Conservation (phyloP, 2,329 filamentous ascomycete species). For the Penicillium thymicola region DNA sequence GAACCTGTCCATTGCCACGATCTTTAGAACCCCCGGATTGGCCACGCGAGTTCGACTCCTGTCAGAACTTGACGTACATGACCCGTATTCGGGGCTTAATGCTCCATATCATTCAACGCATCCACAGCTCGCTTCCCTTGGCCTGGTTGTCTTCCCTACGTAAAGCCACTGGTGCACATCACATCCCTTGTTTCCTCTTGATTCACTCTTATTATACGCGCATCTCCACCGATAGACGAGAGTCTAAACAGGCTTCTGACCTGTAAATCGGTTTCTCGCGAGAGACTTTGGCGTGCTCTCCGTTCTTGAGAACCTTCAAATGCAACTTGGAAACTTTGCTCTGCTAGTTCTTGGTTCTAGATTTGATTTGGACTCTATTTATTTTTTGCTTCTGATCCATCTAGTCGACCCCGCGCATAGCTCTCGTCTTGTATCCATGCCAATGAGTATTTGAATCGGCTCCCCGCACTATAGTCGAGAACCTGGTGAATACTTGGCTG, state of each 20-base stretch:
- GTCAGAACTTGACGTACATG: neutral
- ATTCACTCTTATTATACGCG: neutral
- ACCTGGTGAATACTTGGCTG: neutral
- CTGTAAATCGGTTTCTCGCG: slow-evolving; percentile 10
- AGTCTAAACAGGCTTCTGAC: slow-evolving; percentile 9
- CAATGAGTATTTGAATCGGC: slow-evolving; percentile 12
- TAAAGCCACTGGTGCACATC: neutral
- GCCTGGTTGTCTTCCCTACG: neutral
- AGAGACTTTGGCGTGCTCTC: slow-evolving; percentile 3
- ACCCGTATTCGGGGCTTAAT: neutral
- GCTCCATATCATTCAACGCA: neutral
- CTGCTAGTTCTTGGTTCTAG: neutral
- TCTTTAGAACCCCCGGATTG: neutral
- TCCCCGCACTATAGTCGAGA: neutral
- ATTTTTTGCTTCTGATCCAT: neutral
- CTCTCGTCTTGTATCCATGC: neutral
- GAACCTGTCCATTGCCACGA: neutral
- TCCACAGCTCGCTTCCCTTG: neutral
- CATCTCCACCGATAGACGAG: neutral
- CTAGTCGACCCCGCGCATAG: neutral
- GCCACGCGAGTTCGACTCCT: neutral
- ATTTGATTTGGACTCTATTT: neutral
- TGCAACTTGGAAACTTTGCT: neutral
- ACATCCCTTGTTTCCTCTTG: slow-evolving; percentile 18
- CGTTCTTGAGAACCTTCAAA: neutral